These are phyloP conservation scores for Panicum virgatum DNA, from an alignment of 202 grass and related monocot genomes.

Conservation along the genomic window DNA sequence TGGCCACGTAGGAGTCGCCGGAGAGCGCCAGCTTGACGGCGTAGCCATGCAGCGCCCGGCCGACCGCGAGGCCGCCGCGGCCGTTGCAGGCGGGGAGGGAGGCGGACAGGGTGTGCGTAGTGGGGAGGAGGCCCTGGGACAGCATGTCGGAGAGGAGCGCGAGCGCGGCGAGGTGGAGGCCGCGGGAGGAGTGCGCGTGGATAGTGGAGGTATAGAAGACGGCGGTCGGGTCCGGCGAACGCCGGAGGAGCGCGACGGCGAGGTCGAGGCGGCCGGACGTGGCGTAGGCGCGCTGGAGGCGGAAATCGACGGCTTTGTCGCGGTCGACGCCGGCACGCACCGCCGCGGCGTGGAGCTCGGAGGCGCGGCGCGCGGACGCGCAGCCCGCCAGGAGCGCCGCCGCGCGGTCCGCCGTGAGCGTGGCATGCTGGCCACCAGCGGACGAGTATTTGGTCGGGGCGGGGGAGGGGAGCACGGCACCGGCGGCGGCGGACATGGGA, in stretches of 20 bases:
- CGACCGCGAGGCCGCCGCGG: conserved; percentile 31
- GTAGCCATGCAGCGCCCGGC: conserved; percentile 72
- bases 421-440: background rate
- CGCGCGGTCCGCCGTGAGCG: conserved; percentile 40
- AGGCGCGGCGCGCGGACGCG: conserved; percentile 48
- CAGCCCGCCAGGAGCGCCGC: conserved; percentile 53
- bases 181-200: conserved; percentile 70
- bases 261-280: conserved; percentile 45
- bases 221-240: conserved; percentile 54
- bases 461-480: conserved; percentile 12
- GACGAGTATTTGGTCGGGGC: background rate
- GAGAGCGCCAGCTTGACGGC: conserved; percentile 69
- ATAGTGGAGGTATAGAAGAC: conserved; percentile 82
- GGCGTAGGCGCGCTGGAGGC: conserved; percentile 57
- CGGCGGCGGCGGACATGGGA: conserved; percentile 32
- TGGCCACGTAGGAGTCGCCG: conserved; percentile 68
- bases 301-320: conserved; percentile 53
- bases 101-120: conserved; percentile 69
- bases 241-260: conserved; percentile 51
- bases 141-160: conserved; percentile 84
- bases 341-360: conserved; percentile 71
- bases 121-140: conserved; percentile 48
- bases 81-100: conserved; percentile 63
- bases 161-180: conserved; percentile 58
- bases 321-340: conserved; percentile 44